These are phyloP conservation scores for Candida oleophila DNA, from an alignment of 805 yeast genomes.

Conservation along the genomic window DNA sequence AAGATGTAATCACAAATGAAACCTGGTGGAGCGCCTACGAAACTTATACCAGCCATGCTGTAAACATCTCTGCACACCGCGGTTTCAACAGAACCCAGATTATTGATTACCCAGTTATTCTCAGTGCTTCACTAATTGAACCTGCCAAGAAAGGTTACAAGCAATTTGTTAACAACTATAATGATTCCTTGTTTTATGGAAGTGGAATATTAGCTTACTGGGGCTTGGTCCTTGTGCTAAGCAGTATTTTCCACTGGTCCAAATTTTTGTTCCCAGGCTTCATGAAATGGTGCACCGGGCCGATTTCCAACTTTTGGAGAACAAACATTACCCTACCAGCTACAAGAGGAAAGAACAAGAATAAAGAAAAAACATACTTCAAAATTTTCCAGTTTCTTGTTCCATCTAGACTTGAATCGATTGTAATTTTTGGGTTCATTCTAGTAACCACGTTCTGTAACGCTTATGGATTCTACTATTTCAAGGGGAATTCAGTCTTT, in stretches of 20 bases:
- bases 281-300: constrained; percentile 20
- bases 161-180: constrained; percentile 41
- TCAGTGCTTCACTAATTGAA: not conserved
- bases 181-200: constrained; percentile 46
- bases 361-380: constrained; percentile 24
- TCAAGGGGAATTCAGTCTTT: constrained; percentile 37
- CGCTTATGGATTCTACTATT: constrained; percentile 20
- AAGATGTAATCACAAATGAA: constrained; percentile 19
- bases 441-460: constrained; percentile 26
- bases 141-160: constrained; percentile 21
- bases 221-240: constrained; percentile 24
- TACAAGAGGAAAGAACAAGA: constrained; percentile 22
- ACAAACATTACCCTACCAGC: constrained; percentile 41
- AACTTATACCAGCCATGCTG: constrained; percentile 13
- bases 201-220: constrained; percentile 30
- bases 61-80: not conserved
- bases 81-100: constrained; percentile 9
- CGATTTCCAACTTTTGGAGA: constrained; percentile 31
- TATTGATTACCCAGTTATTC: constrained; percentile 10
- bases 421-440: constrained; percentile 30
- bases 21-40: constrained; percentile 13
- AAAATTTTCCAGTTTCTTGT: constrained; percentile 30
- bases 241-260: constrained; percentile 28
- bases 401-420: constrained; percentile 40
- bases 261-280: constrained; percentile 24